Conservation (phyloP, 116 monocot species). For the Zostera marina region DNA sequence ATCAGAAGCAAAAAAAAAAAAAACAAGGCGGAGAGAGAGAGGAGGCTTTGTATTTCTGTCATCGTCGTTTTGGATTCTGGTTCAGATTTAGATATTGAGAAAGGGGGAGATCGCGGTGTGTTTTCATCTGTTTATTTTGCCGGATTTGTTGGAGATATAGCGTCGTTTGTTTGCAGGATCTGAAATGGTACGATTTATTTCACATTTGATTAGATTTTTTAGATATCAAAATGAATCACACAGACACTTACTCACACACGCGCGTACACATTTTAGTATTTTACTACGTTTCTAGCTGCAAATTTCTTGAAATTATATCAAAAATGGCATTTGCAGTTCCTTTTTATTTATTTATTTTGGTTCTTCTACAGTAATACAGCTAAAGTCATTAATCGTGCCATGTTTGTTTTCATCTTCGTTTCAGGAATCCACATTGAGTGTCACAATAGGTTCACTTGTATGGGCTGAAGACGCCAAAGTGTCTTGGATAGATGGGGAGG, state of each 20-base stretch:
- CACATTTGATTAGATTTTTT: no score
- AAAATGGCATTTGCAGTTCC: no score
- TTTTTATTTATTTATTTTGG: no score
- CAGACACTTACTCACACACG: no score
- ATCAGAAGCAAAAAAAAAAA: not conserved
- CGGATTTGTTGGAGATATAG: not conserved
- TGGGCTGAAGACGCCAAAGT: conserved; percentile 70
- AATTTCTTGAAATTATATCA: no score
- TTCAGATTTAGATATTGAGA: not conserved
- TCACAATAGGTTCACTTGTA: conserved; percentile 54
- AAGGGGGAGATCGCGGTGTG: not conserved
- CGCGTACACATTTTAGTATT: no score
- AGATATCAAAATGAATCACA: not conserved
- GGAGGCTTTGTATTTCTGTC: conserved; percentile 1
- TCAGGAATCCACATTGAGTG: conserved; percentile 28
- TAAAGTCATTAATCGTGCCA: not conserved
- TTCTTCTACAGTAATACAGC: no score
- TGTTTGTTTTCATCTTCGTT: not conserved
- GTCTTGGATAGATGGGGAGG: conserved; percentile 86
- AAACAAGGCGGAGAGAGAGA: not conserved
- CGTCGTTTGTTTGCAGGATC: conserved; percentile 1
- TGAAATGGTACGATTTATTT: conserved; percentile 7
- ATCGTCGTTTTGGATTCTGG: not conserved
- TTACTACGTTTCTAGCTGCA: no score
- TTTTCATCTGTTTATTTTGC: not conserved